Base-by-base conservation (phyloP, 2,329 filamentous ascomycete species). In the Botrytis pseudocinerea region DNA sequence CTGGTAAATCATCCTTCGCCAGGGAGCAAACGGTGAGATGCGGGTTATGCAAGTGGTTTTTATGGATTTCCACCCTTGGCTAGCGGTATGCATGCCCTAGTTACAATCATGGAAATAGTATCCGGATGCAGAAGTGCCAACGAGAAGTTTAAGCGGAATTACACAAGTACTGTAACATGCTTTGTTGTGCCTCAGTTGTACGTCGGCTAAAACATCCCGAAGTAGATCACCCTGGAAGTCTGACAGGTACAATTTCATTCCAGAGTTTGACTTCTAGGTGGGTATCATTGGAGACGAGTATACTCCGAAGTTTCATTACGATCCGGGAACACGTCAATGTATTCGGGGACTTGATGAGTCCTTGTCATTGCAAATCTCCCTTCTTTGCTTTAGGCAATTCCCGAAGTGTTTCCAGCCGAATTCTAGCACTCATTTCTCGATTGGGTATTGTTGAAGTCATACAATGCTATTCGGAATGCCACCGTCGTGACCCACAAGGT, bases 181-280 rank as follows among this genome's bases (percentile, higher is more conserved):
- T 10, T 28, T 25, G 4, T 40, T 28, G 64, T 66, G 46, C 64
- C 32, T 65, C 63, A 51, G 22, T 40, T 38, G 44, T 51, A 66
- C 63, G 20, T 28, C 63, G 60, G 60, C 38, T 62, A 62, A 42
- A 54, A 9, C 14, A 51, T 40, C 18, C 32, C 46, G 32, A n/a
- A 28, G 32, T 22, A 59, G 38, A 57, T 22, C n/a, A 44, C 28
- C 51, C n/a, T 32, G 10, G 18, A 44, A 59, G 14, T 69, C 66
- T 57, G 40, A 60, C 66, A 69, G 48, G 35, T 69, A 69, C 66
- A 51, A 66, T 66, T 38, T 66, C 44, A 51, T n/a, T 38, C 38
- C 7, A 12, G 22, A 51, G 28, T 38, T 48, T 48, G 32, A n/a
- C 63, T 66, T 51, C 22, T 16, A 38, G 44, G 63, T 51, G 63